Conservation (phyloP, 345 rosid genomes). For the Acer yangbiense region DNA sequence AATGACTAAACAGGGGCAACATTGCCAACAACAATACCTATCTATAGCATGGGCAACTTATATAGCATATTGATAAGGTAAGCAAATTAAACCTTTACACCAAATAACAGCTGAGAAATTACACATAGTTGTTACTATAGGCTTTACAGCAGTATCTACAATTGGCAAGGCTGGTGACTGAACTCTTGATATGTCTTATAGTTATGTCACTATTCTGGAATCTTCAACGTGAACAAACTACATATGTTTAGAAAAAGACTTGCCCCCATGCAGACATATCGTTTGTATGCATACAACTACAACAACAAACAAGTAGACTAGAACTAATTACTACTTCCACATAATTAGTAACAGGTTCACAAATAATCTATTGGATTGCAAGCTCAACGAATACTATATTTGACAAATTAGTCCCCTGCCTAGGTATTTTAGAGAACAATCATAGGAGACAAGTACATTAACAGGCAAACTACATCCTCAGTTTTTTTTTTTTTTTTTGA, state of each 20-base stretch:
- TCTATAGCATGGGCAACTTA: not conserved
- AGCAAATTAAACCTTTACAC: not conserved
- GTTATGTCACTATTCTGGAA: not conserved
- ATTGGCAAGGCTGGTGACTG: not conserved
- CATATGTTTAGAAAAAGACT: not conserved
- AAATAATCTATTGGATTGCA: not conserved
- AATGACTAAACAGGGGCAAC: not conserved
- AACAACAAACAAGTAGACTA: not conserved
- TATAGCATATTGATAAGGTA: not conserved
- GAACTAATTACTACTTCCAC: not conserved
- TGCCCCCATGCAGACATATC: not conserved
- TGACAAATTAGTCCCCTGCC: not conserved
- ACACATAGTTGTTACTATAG: not conserved
- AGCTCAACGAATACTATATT: not conserved
- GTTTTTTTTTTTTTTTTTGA: no score
- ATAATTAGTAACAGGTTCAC: not conserved
- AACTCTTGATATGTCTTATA: not conserved
- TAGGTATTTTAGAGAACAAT: not conserved
- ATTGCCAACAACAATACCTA: not conserved
- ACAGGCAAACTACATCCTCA: not conserved
- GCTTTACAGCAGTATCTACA: not conserved
- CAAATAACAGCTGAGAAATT: not conserved
- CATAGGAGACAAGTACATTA: not conserved
- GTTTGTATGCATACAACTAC: not conserved
- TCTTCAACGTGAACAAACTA: not conserved